phyloP scores from a whole-genome alignment of 495 filamentous ascomycete genomes.

The Aspergillus heteromorphus region DNA sequence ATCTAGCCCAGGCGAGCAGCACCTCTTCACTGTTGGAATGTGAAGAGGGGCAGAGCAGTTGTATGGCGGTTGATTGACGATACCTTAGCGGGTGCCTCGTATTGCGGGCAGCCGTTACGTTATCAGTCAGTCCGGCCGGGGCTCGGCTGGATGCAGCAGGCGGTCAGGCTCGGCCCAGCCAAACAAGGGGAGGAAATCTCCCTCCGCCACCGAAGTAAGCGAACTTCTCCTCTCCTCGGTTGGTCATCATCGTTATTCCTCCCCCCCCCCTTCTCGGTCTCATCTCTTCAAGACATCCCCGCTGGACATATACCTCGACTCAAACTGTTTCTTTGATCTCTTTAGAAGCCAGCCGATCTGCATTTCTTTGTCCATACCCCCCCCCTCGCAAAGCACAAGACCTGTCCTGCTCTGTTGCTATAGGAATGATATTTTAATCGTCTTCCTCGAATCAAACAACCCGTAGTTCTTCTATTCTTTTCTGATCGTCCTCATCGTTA shows the following conservation, averaged over 20 bases:
- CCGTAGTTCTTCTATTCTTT: constrained; percentile 16
- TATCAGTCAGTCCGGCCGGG: not conserved
- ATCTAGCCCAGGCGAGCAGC: constrained; percentile 56
- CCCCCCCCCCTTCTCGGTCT: too few species aligned
- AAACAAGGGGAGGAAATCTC: constrained; percentile 3
- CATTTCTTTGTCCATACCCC: not conserved
- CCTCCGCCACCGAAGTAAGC: constrained; percentile 11
- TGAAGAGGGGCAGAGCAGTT: not conserved
- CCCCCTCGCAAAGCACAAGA: too few species aligned
- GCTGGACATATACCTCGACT: not conserved
- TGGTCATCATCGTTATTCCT: not conserved
- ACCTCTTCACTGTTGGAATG: constrained; percentile 28
- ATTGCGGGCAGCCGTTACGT: too few species aligned
- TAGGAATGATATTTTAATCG: constrained; percentile 9
- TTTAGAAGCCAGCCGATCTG: not conserved
- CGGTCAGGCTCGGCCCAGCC: not conserved
- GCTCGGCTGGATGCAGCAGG: not conserved
- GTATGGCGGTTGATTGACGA: not conserved
- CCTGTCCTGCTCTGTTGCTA: not conserved
- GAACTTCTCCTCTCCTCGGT: not conserved
- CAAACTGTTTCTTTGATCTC: not conserved
- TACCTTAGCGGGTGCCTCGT: not conserved
- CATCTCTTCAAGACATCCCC: not conserved
- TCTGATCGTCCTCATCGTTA: constrained; percentile 9
- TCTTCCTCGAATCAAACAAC: constrained; percentile 6